Percentiles rank a stretch among this genome's conserved stretches.
These are phyloP conservation scores for Zymoseptoria passerinii DNA, from an alignment of 2,329 filamentous ascomycete genomes.

Conservation along the genomic window DNA sequence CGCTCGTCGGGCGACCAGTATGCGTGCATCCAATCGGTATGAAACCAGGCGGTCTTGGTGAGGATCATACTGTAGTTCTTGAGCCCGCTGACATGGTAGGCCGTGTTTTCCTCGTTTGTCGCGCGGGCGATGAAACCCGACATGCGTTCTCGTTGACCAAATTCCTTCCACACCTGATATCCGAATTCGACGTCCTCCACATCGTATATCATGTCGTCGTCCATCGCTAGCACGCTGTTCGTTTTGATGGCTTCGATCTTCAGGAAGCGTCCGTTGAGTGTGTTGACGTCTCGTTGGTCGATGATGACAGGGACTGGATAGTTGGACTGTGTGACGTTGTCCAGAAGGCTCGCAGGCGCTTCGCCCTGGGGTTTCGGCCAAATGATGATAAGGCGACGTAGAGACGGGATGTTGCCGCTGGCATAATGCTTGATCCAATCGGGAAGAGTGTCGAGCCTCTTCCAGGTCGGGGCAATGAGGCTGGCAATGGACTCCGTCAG, in stretches of 20 bases:
- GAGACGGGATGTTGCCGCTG: background rate
- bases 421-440: conserved; percentile 1
- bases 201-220: background rate
- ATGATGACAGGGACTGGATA: conserved; percentile 1
- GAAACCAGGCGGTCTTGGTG: background rate
- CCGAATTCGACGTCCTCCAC: background rate
- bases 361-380: conserved; percentile 1
- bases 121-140: background rate
- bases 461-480: background rate
- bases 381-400: background rate
- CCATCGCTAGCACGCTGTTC: background rate
- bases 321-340: background rate
- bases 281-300: background rate
- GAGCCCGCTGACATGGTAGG: background rate
- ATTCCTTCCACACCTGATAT: background rate
- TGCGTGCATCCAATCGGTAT: background rate
- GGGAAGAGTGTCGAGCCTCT: background rate
- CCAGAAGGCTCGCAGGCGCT: background rate
- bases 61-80: background rate
- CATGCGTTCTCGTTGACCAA: background rate
- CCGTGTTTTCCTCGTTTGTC: background rate
- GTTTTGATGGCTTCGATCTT: background rate
- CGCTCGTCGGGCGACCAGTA: background rate
- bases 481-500: background rate
- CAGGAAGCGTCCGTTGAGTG: background rate